Evolutionary conservation across 352 stramenopile species (phyloP).

Genomic region (Phytophthora pisi): DNA sequence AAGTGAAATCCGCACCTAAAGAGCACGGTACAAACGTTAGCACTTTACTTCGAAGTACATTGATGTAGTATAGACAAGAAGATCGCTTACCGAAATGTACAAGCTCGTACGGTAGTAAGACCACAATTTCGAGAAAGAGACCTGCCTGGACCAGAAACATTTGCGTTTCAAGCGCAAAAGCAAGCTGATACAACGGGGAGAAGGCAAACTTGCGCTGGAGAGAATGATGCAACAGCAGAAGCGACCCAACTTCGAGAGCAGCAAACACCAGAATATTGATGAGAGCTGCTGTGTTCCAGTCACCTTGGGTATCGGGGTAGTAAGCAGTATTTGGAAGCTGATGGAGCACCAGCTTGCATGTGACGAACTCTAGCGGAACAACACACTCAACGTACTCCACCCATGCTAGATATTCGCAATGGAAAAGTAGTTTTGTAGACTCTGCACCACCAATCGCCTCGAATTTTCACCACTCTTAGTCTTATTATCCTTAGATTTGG

Average conservation of each 20-base stretch:
- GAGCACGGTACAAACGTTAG: background rate
- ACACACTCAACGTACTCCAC: background rate
- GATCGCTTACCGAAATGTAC: slow-evolving; percentile 1
- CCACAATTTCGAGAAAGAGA: background rate
- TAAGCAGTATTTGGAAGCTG: background rate
- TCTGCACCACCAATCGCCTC: background rate
- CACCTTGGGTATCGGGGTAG: background rate
- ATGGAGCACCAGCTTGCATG: background rate
- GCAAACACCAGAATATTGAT: background rate
- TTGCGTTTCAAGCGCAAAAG: slow-evolving; percentile 4
- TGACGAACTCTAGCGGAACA: background rate
- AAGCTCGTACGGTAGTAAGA: background rate
- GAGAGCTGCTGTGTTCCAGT: background rate
- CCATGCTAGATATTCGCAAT: background rate
- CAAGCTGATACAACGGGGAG: background rate
- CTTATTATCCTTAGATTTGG: background rate
- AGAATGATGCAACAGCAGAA: background rate
- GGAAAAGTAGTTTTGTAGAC: background rate
- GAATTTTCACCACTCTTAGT: background rate
- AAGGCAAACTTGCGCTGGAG: background rate
- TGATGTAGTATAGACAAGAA: background rate
- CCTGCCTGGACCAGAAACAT: background rate
- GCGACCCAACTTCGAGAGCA: background rate
- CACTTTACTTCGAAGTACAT: background rate
- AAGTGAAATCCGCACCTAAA: slow-evolving; percentile 5